Percentiles rank a stretch among this genome's conserved stretches.
Evolutionary conservation across 345 rosid species (phyloP).

Genomic region (Laguncularia racemosa): DNA sequence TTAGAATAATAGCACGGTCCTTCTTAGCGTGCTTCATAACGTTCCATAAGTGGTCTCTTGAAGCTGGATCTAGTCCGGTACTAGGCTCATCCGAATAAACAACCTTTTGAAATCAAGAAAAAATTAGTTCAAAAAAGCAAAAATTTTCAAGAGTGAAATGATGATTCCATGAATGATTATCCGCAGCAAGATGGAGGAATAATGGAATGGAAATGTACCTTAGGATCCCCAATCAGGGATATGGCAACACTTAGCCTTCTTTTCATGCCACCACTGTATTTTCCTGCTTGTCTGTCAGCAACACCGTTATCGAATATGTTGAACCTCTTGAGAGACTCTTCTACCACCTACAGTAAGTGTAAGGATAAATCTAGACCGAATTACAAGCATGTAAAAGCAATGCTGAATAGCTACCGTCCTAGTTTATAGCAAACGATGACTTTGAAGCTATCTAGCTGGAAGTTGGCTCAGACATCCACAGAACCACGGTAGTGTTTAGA

Average conservation of each 20-base stretch:
- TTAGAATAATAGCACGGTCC: slow-evolving; percentile 75
- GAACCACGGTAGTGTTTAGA: too few relatives aligned
- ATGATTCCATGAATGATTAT: too few relatives aligned
- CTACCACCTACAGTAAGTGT: slow-evolving; percentile 53
- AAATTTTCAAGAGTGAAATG: slow-evolving; percentile 7
- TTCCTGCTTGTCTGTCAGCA: slow-evolving; percentile 76
- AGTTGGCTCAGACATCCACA: too few relatives aligned
- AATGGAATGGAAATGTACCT: slow-evolving; percentile 29
- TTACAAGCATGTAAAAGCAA: too few relatives aligned
- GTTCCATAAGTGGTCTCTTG: slow-evolving; percentile 82
- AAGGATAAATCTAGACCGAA: too few relatives aligned
- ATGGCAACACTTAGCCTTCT: slow-evolving; percentile 97
- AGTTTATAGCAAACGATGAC: too few relatives aligned
- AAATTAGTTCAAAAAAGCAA: not conserved
- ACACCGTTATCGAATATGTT: slow-evolving; percentile 77
- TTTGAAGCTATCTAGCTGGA: too few relatives aligned
- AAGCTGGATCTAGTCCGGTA: slow-evolving; percentile 96
- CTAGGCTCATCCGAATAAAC: slow-evolving; percentile 99
- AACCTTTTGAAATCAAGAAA: slow-evolving; percentile 31
- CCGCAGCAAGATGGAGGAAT: not conserved
- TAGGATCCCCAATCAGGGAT: slow-evolving; percentile 90
- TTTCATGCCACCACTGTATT: slow-evolving; percentile 98
- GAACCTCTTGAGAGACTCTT: slow-evolving; percentile 71
- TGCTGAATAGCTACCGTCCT: too few relatives aligned
- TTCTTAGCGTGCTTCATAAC: slow-evolving; percentile 76